Evolutionary conservation across 2,329 filamentous ascomycete genomes (phyloP), one percentile per base, ranked within the genome.

Genomic region (Aspergillus versicolor): DNA sequence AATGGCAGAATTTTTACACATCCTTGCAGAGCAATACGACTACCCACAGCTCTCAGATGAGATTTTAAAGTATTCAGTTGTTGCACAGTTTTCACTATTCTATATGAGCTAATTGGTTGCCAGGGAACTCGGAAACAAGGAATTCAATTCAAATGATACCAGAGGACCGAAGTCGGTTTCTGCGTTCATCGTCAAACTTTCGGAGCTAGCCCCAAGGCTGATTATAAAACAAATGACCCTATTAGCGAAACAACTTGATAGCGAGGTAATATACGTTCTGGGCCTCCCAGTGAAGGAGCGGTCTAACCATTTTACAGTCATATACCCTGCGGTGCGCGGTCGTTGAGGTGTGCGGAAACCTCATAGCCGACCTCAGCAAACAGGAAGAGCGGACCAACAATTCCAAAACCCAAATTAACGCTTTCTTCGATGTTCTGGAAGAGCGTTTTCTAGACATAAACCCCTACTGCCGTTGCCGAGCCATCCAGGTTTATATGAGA

Each of bases 201-300:
- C 94, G 0, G 94, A 97, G 72, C 82, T 99, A 58, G 89, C 90
- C 3, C 94, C 95, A 4, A 86, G 92, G 59, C 79, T 97, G 22
- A 92, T 99, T 54, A 96, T 97, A 68, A 97, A 96, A 77, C 93
- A 99, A 73, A 96, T 99, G 86, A 96, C 92, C 3, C 85, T 96
- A 72, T 81, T 99, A 34, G 92, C 93, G 11, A 97, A 97, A 73
- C 88, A 97, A 66, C 81, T 99, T 15, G 94, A 99, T 69, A 97
- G 91, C 79, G 94, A 99, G 79, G 88, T 90, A 78, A 40, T 46
- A n/a, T 15, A 30, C 19, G n/a, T 40, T 17, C 11, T 41, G n/a
- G 15, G 13, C 9, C 44, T 21, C 24, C 17, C 5, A 1, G 15
- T 40, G 4, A 3, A n/a, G 7, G n/a, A 7, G 42, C 27, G 46